Evolutionary conservation across 371 early-diverging fungal genomes (phyloP), one percentile per base, ranked within the genome.

Genomic region (Lichtheimia hyalospora): DNA sequence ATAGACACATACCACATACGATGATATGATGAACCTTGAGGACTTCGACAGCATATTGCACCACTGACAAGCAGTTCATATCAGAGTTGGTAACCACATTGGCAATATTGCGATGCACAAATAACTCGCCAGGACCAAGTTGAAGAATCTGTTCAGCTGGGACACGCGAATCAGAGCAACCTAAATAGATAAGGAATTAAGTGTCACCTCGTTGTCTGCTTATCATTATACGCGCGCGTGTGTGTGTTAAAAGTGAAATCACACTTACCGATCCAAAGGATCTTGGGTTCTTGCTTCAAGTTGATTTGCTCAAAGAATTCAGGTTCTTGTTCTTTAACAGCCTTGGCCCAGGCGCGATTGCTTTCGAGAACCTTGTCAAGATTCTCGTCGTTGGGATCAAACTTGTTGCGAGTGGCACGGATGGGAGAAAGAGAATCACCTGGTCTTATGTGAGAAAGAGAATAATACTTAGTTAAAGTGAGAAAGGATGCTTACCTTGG

Each of bases 91-190:
- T 73, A 34, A 96, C 89, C 15, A 94, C 88, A 74, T 97, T 97
- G 67, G 96, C 98, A 58, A 98, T 95, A 79, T 96, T 98, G 67
- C 97, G 85, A 77, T 95, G 95, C 12, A 94, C 92, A 77, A 97
- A 98, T 34, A 96, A 79, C 49, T 96, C 96, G 44, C 98, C 97
- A 14, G 91, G 89, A 61, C 79, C 80, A 13, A 86, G 73, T 44
- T 79, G 80, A 21, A 83, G 55, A 25, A 88, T 69, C 16, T 81
- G 80, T 50, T 83, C 90, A 52, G 90, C 90, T 34, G 93, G 91
- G 18, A 95, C 92, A 58, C 96, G 88, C 8, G 94, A 92, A 74
- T 97, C 97, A 16, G 92, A 86, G 73, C 95, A 94, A n/a, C 89
- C 83, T 80, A 49, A 43, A 13, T 0, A 52, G 10, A 15, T 10